A percentile compares a stretch with the other conserved stretches of the same genome.
Evolutionary conservation across 352 stramenopile species (phyloP).

Genomic region (Phytophthora constricta): DNA sequence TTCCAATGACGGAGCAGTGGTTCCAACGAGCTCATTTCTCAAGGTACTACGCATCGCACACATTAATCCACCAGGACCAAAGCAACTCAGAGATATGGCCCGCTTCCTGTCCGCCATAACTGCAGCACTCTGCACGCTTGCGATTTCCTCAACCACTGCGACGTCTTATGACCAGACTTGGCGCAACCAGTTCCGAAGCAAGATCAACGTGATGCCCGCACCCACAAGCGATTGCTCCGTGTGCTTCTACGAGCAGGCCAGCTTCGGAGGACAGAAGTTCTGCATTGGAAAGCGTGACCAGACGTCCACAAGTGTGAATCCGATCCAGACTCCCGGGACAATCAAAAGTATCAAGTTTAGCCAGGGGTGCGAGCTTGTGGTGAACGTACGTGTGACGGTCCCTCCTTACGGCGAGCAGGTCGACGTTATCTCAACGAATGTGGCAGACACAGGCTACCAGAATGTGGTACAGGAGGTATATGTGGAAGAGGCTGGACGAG

Average conservation of each 20-base stretch:
- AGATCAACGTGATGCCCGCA: slow-evolving; percentile 20
- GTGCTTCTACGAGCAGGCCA: slow-evolving; percentile 49
- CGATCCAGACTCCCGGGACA: slow-evolving; percentile 38
- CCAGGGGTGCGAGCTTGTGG: slow-evolving; percentile 43
- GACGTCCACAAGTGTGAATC: slow-evolving; percentile 33
- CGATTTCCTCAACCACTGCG: neutral
- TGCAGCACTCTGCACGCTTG: neutral
- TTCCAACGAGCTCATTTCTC: slow-evolving; percentile 13
- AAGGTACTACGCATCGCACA: slow-evolving; percentile 15
- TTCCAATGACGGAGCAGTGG: slow-evolving; percentile 5
- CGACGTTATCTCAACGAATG: slow-evolving; percentile 33
- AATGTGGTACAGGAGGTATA: slow-evolving; percentile 50
- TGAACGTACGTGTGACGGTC: slow-evolving; percentile 43
- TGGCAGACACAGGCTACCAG: slow-evolving; percentile 40
- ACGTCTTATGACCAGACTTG: neutral
- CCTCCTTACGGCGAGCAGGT: slow-evolving; percentile 44
- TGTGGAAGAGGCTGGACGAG: slow-evolving; percentile 49
- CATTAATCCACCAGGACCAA: no score
- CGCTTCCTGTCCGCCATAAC: neutral
- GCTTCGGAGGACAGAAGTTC: slow-evolving; percentile 38
- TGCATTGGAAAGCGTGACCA: slow-evolving; percentile 44
- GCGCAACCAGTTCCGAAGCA: neutral
- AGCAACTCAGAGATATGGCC: neutral
- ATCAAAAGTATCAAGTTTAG: slow-evolving; percentile 59
- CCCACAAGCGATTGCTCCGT: slow-evolving; percentile 35